These are phyloP conservation scores for Acidomyces sp. DNA, from an alignment of 495 filamentous ascomycete genomes.

Conservation along the genomic window DNA sequence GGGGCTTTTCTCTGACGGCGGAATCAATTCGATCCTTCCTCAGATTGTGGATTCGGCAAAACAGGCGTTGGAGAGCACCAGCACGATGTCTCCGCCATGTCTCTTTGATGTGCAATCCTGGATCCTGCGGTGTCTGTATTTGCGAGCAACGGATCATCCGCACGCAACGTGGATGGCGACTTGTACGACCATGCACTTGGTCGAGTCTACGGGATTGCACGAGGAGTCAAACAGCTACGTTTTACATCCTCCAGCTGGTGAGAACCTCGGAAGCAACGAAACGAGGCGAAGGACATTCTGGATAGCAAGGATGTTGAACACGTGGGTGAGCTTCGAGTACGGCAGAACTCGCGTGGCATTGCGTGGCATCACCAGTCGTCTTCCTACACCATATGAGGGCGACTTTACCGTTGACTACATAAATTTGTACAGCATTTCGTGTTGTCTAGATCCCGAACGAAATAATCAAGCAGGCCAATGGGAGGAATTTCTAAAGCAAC, in stretches of 20 bases:
- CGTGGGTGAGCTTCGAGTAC: constrained; percentile 38
- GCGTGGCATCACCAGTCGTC: constrained; percentile 21
- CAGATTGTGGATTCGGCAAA: constrained; percentile 34
- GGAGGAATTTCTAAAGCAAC: constrained; percentile 14
- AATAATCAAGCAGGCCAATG: constrained; percentile 5
- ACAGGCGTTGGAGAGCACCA: constrained; percentile 32
- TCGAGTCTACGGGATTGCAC: constrained; percentile 39
- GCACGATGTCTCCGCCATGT: constrained; percentile 22
- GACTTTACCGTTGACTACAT: constrained; percentile 18
- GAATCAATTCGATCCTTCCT: not conserved
- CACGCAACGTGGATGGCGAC: constrained; percentile 44
- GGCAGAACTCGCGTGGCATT: constrained; percentile 35
- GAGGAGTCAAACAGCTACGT: constrained; percentile 22
- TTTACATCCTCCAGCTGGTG: constrained; percentile 1
- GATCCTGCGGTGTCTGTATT: constrained; percentile 41
- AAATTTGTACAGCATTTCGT: constrained; percentile 15
- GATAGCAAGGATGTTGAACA: constrained; percentile 35
- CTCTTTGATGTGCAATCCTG: constrained; percentile 34
- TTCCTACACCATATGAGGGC: constrained; percentile 10
- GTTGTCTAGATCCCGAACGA: constrained; percentile 18
- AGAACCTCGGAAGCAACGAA: constrained; percentile 23
- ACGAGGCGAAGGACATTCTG: constrained; percentile 30
- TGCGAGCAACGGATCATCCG: constrained; percentile 39
- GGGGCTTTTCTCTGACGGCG: constrained; percentile 5
- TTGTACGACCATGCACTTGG: constrained; percentile 40